These are phyloP conservation scores for Oenanthe sinensis DNA, from an alignment of 129 eudicot genomes.

Conservation along the genomic window DNA sequence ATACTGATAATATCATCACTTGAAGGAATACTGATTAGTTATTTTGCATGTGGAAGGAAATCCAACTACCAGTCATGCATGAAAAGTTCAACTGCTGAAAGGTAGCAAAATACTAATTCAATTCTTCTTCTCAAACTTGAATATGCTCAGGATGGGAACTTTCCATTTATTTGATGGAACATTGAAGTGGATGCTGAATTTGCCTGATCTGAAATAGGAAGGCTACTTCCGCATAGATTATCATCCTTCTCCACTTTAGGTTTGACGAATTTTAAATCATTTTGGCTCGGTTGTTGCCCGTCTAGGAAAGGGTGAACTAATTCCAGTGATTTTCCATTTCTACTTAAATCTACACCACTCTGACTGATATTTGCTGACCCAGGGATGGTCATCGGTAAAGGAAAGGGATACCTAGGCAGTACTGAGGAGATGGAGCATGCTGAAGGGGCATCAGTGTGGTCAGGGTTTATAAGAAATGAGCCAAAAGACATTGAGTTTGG, in stretches of 20 bases:
- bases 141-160: not conserved
- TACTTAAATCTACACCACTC: constrained; percentile 22
- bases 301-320: constrained; percentile 22
- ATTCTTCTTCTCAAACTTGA: not conserved
- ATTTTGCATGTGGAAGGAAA: not conserved
- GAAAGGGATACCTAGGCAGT: constrained; percentile 34
- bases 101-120: not conserved
- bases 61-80: not conserved
- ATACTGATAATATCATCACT: not conserved
- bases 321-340: constrained; percentile 15
- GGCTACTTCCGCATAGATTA: constrained; percentile 22
- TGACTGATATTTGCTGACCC: constrained; percentile 25
- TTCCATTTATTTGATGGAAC: constrained; percentile 4
- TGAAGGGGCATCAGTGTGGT: not conserved
- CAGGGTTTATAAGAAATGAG: constrained; percentile 12
- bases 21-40: too few species aligned
- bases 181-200: constrained; percentile 17
- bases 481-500: constrained; percentile 29
- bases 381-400: constrained; percentile 28
- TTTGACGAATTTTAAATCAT: constrained; percentile 22
- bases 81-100: not conserved
- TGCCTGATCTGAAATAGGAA: constrained; percentile 21
- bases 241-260: constrained; percentile 48
- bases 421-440: constrained; percentile 17
- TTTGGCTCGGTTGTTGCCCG: constrained; percentile 24